phyloP scores from a whole-genome alignment of 2,329 filamentous ascomycete species.

The Neofusicoccum ribis region DNA sequence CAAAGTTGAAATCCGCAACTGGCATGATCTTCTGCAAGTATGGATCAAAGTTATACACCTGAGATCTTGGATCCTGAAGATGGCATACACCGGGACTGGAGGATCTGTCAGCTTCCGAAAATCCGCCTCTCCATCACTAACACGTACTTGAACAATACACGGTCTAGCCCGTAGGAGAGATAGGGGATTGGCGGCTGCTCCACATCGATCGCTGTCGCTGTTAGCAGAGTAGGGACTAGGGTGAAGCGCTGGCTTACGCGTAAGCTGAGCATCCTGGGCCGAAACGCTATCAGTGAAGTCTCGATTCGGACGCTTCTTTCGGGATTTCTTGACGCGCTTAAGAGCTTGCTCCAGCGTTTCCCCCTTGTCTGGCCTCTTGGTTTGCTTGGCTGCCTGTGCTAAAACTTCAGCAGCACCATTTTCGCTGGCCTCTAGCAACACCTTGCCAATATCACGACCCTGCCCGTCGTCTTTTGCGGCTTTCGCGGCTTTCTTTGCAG shows the following conservation, averaged over 20 bases:
- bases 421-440: background rate
- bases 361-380: background rate
- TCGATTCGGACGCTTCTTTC: background rate
- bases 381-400: background rate
- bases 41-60: conserved; percentile 95
- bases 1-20: conserved; percentile 87
- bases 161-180: conserved; percentile 74
- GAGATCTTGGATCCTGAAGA: conserved; percentile 82
- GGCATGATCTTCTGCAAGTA: conserved; percentile 94
- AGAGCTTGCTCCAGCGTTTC: background rate
- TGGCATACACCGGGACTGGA: conserved; percentile 76
- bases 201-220: conserved; percentile 39
- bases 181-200: conserved; percentile 58
- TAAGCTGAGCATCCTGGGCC: conserved; percentile 11
- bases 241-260: conserved; percentile 1
- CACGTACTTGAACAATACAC: conserved; percentile 83
- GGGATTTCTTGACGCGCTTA: background rate
- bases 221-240: conserved; percentile 23
- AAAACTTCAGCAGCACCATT: background rate
- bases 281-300: background rate
- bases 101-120: background rate
- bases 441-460: background rate
- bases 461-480: background rate
- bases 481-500: background rate
- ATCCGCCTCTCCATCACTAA: background rate